These are phyloP conservation scores for Hypoxylon crocopeplum DNA, from an alignment of 495 filamentous ascomycete species.

Conservation along the genomic window DNA sequence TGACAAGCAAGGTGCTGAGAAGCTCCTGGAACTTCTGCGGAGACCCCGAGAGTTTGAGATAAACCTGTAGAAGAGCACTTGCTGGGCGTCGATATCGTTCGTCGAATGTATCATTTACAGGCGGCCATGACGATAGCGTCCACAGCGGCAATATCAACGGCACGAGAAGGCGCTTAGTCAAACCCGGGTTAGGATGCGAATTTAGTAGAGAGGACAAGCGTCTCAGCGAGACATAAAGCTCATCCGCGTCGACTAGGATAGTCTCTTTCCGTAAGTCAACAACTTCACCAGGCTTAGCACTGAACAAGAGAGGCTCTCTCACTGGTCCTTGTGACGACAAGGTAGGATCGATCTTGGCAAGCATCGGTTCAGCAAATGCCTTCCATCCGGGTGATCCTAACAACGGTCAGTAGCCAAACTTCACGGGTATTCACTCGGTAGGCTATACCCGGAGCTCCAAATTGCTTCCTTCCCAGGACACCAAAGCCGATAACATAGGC, in stretches of 20 bases:
- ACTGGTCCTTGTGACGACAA: constrained; percentile 32
- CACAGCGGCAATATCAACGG: constrained; percentile 73
- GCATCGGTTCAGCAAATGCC: constrained; percentile 69
- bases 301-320: constrained; percentile 21
- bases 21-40: constrained; percentile 50
- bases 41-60: constrained; percentile 54
- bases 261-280: constrained; percentile 49
- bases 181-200: constrained; percentile 74
- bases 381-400: constrained; percentile 71
- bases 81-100: constrained; percentile 48
- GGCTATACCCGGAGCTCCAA: constrained; percentile 68
- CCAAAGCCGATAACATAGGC: constrained; percentile 78
- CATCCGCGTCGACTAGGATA: constrained; percentile 50
- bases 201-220: constrained; percentile 64
- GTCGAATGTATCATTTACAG: constrained; percentile 24
- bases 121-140: constrained; percentile 66
- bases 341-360: constrained; percentile 65
- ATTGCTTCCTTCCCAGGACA: constrained; percentile 69
- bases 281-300: constrained; percentile 39
- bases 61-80: constrained; percentile 50
- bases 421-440: neutral
- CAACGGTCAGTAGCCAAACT: neutral
- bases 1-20: constrained; percentile 49
- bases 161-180: constrained; percentile 72
- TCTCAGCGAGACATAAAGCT: constrained; percentile 57